Base-by-base conservation (phyloP, 2,329 filamentous ascomycete genomes). In the Cladosporium sp. region DNA sequence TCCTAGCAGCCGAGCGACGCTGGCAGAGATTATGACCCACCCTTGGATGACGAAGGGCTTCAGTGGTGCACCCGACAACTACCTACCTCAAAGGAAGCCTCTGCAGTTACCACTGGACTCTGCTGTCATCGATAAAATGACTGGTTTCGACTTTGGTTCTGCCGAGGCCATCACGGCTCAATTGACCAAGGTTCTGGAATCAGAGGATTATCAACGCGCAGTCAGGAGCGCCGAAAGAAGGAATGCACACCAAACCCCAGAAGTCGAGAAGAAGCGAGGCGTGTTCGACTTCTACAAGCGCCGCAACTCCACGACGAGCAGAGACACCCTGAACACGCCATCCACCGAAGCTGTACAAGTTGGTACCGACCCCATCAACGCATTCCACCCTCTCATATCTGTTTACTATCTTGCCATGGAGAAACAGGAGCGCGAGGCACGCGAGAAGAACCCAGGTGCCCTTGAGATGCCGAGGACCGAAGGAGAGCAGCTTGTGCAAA, bases 231-330 rank as follows among this genome's bases (percentile, higher is more conserved):
- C 88, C 44, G 88, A 88, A 72, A 88, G 85, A 73, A 92, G 88
- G 80, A 89, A 81, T 75, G 91, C 80, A 10, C 69, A 84, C 77
- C 70, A 88, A 75, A 77, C 85, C 76, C 73, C 86, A 68, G 76
- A 88, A 80, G 75, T 88, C 18, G 93, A 97, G 78, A 96, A 93
- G 81, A 96, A 93, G 81, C 88, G 94, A 64, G 91, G 92, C 11
- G 94, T 97, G 5, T 97, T 98, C 72, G 94, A 97, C 75, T 98
- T 99, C 74, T 99, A 98, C 80, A 97, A 97, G 80, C 86, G 95
- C 70, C 87, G 93, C 66, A 97, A 93, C 75, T 98, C 94, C 0
- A 89, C 88, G 50, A 92, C 87, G 62, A 98, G 95, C 78, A 88
- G 91, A 70, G 95, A 98, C 75, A 97, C 93, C 3, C 81, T 99